Evolutionary conservation across 345 rosid genomes (phyloP).

Genomic region (Durio zibethinus): DNA sequence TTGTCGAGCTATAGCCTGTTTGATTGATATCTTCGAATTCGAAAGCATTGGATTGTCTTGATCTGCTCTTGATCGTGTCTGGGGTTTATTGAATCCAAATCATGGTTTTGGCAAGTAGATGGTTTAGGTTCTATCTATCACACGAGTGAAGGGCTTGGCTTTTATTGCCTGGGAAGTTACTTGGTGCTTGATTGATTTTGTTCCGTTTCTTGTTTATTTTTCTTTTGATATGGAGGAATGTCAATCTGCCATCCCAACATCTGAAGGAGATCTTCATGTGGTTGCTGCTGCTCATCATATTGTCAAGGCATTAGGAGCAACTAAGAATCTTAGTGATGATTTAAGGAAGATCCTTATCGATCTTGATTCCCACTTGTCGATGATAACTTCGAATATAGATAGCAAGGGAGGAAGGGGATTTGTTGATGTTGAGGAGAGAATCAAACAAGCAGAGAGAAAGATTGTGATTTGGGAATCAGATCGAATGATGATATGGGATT

Average conservation of each 20-base stretch:
- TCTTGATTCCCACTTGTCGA: conserved; percentile 50
- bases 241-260: conserved; percentile 23
- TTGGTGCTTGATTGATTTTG: background rate
- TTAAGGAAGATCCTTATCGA: conserved; percentile 41
- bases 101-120: background rate
- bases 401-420: conserved; percentile 27
- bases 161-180: background rate
- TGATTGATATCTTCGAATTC: conserved; percentile 1
- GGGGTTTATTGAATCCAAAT: background rate
- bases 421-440: conserved; percentile 39
- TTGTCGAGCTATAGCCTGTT: background rate
- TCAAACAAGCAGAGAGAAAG: conserved; percentile 42
- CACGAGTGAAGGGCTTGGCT: background rate
- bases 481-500: conserved; percentile 48
- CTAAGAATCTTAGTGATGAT: conserved; percentile 46
- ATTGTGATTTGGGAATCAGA: conserved; percentile 51
- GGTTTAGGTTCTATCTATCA: background rate
- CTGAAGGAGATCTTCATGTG: conserved; percentile 62
- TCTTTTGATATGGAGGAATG: conserved; percentile 26
- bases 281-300: conserved; percentile 57
- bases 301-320: conserved; percentile 52
- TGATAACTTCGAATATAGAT: conserved; percentile 29
- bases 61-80: background rate
- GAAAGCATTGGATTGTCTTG: background rate
- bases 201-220: background rate